These are phyloP conservation scores for Trichoderma orchidacearum DNA, from an alignment of 495 filamentous ascomycete genomes.

Conservation along the genomic window DNA sequence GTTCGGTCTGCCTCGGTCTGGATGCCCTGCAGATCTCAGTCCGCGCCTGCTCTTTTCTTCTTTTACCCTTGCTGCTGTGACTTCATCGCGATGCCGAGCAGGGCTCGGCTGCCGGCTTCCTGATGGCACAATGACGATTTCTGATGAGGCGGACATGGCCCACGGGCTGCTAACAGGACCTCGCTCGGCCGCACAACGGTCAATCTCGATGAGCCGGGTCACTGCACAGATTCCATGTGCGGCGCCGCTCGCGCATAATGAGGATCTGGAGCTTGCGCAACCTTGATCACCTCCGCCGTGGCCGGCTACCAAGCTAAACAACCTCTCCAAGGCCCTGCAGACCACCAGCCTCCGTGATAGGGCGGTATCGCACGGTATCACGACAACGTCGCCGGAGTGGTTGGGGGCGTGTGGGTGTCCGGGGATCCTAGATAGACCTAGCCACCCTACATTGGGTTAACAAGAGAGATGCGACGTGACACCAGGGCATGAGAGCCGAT, in stretches of 20 bases:
- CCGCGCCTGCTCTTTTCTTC: background rate
- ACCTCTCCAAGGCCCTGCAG: background rate
- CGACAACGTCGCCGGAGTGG: background rate
- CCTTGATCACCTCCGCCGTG: background rate
- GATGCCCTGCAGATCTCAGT: background rate
- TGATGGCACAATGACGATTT: background rate
- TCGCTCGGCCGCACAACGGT: background rate
- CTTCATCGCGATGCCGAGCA: background rate
- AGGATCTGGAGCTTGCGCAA: conserved; percentile 1
- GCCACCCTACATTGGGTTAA: background rate
- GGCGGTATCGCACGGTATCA: background rate
- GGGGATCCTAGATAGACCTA: background rate
- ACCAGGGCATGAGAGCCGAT: background rate
- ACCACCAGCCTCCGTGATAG: background rate
- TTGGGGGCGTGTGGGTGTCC: too few relatives aligned
- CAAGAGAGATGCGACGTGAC: background rate
- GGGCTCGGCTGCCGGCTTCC: background rate
- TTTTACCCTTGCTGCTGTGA: background rate
- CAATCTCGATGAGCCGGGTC: background rate
- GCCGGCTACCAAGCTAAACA: background rate
- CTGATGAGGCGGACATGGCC: background rate
- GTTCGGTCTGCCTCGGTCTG: background rate
- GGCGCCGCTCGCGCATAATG: background rate
- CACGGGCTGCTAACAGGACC: background rate
- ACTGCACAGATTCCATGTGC: background rate